Base-by-base conservation (phyloP, 1,284 basidiomycete species). In the Gomphus sp. region DNA sequence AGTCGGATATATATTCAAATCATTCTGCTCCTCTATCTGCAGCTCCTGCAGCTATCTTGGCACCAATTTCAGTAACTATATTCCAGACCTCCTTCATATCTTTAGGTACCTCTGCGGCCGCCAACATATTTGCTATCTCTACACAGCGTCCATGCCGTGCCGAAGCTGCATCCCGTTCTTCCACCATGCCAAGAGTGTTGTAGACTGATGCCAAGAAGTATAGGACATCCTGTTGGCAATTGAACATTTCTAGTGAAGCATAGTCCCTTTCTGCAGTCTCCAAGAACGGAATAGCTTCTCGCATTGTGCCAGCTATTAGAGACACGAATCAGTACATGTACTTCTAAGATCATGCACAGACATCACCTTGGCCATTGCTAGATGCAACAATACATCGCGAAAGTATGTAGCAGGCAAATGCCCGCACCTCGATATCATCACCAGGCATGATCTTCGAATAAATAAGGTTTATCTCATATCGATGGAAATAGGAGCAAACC, bases 371-470 rank as follows among this genome's bases (percentile, higher is more conserved):
- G 39, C 65, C 62, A 47, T 64, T 62, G 43, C 60, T 54, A 12
- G 62, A 62, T 6, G 80, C 81, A 48, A 91, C 78, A 47, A 87
- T 80, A 65, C 88, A 89, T 62, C 89, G 78, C 10, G 87, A 87
- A 54, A 87, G 70, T 1, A 81, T 85, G 66, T 86, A 84, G 64
- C 81, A 87, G 44, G 81, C 85, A 58, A 86, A 77, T n/a, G 82
- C 89, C 52, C 87, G 78, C 61, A 85, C 84, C 66, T 91, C 89
- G 12, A 84, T 66, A 64, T 91, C 87, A 55, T 81, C 77, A 3
- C 86, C 87, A 56, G 72, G 74, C 57, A 91, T 80, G 39, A 91
- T 71, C 88, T 91, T 28, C 16, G 54, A 59, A 60, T 55, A 11
- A 61, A 3, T 55, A 3, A 47, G 31, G 2, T 47, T 12, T 28